These are phyloP conservation scores for Hibiscus tridactylites DNA, from an alignment of 345 rosid species.

Conservation along the genomic window DNA sequence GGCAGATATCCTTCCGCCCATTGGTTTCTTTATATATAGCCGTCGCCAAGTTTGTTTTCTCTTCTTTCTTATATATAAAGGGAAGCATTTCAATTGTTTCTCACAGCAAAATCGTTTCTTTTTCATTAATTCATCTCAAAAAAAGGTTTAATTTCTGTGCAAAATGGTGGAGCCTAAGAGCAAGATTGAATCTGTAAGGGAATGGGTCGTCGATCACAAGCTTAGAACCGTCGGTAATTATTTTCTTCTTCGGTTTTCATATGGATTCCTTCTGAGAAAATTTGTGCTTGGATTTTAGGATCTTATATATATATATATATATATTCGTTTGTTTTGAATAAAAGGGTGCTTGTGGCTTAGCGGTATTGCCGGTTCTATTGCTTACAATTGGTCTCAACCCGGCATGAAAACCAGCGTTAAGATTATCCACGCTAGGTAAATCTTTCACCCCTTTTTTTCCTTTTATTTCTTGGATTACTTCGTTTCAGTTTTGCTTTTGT, in stretches of 20 bases:
- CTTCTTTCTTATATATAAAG: background rate
- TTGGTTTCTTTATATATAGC: too few relatives aligned
- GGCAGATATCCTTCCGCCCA: too few relatives aligned
- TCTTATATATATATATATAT: background rate
- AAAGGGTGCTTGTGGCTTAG: conserved; percentile 84
- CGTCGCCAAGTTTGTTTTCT: too few relatives aligned
- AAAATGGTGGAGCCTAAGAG: conserved; percentile 64
- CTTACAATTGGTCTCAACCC: conserved; percentile 94
- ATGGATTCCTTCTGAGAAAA: background rate
- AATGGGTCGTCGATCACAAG: conserved; percentile 84
- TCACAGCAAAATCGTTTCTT: background rate
- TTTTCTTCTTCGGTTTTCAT: background rate
- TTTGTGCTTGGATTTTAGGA: background rate
- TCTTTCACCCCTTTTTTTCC: background rate
- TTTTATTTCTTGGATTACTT: background rate
- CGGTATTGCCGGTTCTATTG: conserved; percentile 77
- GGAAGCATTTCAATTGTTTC: background rate
- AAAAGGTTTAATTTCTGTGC: background rate
- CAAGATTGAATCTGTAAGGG: conserved; percentile 49
- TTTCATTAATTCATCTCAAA: background rate
- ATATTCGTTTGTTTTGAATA: background rate
- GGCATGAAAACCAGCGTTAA: conserved; percentile 93
- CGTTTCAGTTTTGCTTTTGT: background rate
- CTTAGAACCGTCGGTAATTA: conserved; percentile 81
- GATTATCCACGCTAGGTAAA: conserved; percentile 89